Evolutionary conservation across 495 filamentous ascomycete species (phyloP).

Genomic region (Cercophora sp.): DNA sequence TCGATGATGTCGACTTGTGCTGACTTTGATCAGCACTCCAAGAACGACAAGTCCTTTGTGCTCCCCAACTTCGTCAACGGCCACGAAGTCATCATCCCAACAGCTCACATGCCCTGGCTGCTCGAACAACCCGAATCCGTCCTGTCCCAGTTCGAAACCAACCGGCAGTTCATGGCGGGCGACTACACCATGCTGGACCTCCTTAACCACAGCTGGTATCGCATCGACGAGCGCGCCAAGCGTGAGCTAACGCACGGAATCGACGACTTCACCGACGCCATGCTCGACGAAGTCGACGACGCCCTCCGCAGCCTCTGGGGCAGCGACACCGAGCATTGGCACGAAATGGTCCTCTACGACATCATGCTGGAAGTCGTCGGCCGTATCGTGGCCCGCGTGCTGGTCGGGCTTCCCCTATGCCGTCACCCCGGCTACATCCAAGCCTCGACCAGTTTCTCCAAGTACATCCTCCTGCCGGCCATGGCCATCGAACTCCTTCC

Average conservation of each 20-base stretch:
- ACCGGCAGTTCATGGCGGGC: constrained; percentile 33
- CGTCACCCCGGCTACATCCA: constrained; percentile 41
- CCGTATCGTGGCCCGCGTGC: constrained; percentile 40
- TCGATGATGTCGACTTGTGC: neutral
- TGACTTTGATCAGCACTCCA: constrained; percentile 46
- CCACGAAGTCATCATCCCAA: constrained; percentile 41
- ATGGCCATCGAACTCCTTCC: constrained; percentile 36
- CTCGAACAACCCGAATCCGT: constrained; percentile 38
- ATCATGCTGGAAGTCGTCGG: constrained; percentile 38
- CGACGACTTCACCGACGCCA: constrained; percentile 25
- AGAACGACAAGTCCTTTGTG: constrained; percentile 32
- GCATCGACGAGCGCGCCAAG: constrained; percentile 32
- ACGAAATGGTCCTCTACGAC: constrained; percentile 35
- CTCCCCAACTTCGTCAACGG: constrained; percentile 37
- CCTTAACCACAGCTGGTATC: constrained; percentile 20
- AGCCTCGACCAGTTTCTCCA: constrained; percentile 35
- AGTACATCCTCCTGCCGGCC: constrained; percentile 32
- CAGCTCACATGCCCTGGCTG: constrained; percentile 38
- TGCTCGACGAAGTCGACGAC: constrained; percentile 36
- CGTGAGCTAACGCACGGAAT: constrained; percentile 35
- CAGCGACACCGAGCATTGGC: constrained; percentile 33
- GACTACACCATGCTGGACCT: constrained; percentile 36
- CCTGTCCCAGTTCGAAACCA: constrained; percentile 33
- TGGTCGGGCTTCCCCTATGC: constrained; percentile 44
- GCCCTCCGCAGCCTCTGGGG: constrained; percentile 35